A percentile compares a stretch with the other conserved stretches of the same genome.
These are phyloP conservation scores for Hypocrella siamensis DNA, from an alignment of 2,329 filamentous ascomycete species.

Conservation along the genomic window DNA sequence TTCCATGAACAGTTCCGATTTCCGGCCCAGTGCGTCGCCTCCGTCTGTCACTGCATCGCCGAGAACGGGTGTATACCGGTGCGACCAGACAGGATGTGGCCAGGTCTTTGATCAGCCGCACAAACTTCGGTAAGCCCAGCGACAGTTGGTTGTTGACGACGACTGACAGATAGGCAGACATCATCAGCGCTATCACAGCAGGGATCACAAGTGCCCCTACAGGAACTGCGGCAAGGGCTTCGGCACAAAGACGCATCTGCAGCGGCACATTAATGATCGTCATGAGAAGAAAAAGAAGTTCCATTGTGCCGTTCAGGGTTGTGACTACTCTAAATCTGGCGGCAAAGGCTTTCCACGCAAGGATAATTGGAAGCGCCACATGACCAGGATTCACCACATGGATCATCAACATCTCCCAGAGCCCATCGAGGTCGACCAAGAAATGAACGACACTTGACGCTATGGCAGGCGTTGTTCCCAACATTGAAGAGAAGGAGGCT, in stretches of 20 bases:
- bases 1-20: conserved; percentile 20
- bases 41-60: conserved; percentile 13
- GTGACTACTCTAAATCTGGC: conserved; percentile 38
- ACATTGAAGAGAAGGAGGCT: neutral
- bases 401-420: conserved; percentile 23
- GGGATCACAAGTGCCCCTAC: conserved; percentile 41
- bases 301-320: conserved; percentile 37
- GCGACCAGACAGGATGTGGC: conserved; percentile 20
- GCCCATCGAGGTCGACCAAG: conserved; percentile 24
- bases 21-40: conserved; percentile 21
- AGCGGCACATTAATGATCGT: conserved; percentile 46
- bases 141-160: too few relatives aligned
- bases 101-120: conserved; percentile 40
- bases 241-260: conserved; percentile 45
- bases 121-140: conserved; percentile 34
- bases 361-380: conserved; percentile 47
- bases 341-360: conserved; percentile 45
- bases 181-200: conserved; percentile 44
- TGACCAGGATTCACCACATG: conserved; percentile 41
- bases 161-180: conserved; percentile 22
- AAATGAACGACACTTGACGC: conserved; percentile 11
- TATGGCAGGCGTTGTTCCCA: neutral
- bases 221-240: conserved; percentile 38
- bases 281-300: conserved; percentile 45
- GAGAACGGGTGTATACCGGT: conserved; percentile 14